Percentiles rank a stretch among this genome's conserved stretches.
phyloP scores from a whole-genome alignment of 768 basidiomycete genomes.

The Pisolithus orientalis region DNA sequence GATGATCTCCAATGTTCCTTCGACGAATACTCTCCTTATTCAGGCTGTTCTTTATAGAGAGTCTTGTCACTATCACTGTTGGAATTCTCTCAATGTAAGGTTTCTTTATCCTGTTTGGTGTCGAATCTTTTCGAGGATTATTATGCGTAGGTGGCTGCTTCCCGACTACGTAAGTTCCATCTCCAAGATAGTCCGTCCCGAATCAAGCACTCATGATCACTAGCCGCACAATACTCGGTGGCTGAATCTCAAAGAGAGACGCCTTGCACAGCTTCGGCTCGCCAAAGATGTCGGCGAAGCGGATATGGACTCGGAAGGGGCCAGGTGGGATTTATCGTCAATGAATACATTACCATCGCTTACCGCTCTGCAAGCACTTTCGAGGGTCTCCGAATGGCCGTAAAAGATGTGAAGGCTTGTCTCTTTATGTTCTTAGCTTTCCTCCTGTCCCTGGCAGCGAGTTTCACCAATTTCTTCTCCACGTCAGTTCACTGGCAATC shows the following conservation, averaged over 20 bases:
- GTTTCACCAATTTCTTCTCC: constrained; percentile 58
- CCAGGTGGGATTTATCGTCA: constrained; percentile 40
- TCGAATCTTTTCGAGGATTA: not conserved
- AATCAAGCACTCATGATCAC: too few species aligned
- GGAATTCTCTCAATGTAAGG: constrained; percentile 49
- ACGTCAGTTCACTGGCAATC: constrained; percentile 31
- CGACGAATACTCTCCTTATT: not conserved
- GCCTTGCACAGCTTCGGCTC: constrained; percentile 59
- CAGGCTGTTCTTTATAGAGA: constrained; percentile 73
- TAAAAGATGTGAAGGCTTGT: too few species aligned
- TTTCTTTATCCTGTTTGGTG: not conserved
- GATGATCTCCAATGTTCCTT: not conserved
- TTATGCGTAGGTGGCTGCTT: constrained; percentile 42
- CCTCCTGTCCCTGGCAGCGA: constrained; percentile 47
- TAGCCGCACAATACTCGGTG: constrained; percentile 60
- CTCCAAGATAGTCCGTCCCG: not conserved
- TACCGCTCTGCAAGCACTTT: constrained; percentile 36
- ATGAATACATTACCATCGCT: constrained; percentile 14
- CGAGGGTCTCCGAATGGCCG: too few species aligned
- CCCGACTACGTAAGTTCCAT: constrained; percentile 45
- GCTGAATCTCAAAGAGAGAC: constrained; percentile 43
- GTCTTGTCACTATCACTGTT: constrained; percentile 54
- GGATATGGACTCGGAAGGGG: constrained; percentile 49
- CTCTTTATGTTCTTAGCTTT: constrained; percentile 42
- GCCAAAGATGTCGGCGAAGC: constrained; percentile 67